Conservation (phyloP, 495 filamentous ascomycete species). For the Rhypophila decipiens region DNA sequence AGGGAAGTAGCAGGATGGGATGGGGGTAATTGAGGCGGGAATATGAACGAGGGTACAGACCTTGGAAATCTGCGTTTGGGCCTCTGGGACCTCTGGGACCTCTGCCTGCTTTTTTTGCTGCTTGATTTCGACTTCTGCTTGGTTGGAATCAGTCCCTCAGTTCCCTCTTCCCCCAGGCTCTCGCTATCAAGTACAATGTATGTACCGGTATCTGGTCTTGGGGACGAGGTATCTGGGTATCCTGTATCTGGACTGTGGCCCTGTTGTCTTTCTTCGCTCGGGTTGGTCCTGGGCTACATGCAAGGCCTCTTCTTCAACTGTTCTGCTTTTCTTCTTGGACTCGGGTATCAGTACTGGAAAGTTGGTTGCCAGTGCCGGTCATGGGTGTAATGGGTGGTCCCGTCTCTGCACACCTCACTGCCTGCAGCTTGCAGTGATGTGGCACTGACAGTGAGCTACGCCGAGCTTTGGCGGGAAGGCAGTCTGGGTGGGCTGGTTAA, state of each 20-base stretch:
- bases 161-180: neutral
- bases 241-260: too few relatives aligned
- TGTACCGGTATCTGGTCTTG: too few relatives aligned
- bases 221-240: too few relatives aligned
- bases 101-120: conserved; percentile 12
- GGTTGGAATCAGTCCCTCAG: conserved; percentile 8
- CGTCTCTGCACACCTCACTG: neutral
- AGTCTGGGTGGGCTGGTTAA: conserved; percentile 13
- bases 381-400: too few relatives aligned
- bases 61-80: conserved; percentile 26
- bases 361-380: conserved; percentile 23
- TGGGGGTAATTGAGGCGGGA: conserved; percentile 27
- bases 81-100: too few relatives aligned
- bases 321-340: too few relatives aligned
- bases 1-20: too few relatives aligned
- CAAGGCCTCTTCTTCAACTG: too few relatives aligned
- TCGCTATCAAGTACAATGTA: neutral
- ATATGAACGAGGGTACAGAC: conserved; percentile 4
- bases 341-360: too few relatives aligned
- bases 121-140: conserved; percentile 17
- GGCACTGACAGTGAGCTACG: neutral
- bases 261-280: too few relatives aligned
- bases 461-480: conserved; percentile 2
- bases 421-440: neutral
- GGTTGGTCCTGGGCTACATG: too few relatives aligned